Percentiles rank a stretch among this genome's conserved stretches.
phyloP scores from a whole-genome alignment of 352 stramenopile genomes.

The Phytophthora syringae region DNA sequence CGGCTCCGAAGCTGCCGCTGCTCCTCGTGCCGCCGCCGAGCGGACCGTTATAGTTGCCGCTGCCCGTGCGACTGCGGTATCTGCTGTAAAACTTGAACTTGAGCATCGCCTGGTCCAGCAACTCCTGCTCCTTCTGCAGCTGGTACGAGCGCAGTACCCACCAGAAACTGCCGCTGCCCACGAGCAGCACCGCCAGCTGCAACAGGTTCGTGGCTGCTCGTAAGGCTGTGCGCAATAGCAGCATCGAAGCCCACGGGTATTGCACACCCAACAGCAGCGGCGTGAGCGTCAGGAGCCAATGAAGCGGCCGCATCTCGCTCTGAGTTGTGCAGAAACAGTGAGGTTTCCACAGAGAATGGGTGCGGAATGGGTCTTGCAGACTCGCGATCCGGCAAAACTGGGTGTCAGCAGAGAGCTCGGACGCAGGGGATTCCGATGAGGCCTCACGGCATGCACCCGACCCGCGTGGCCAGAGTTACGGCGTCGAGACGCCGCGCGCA shows the following conservation, averaged over 20 bases:
- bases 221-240: slow-evolving; percentile 28
- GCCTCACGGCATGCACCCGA: slow-evolving; percentile 19
- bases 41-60: slow-evolving; percentile 10
- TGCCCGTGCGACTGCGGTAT: slow-evolving; percentile 47
- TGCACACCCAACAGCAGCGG: slow-evolving; percentile 36
- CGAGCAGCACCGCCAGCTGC: slow-evolving; percentile 53
- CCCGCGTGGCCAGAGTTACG: slow-evolving; percentile 17
- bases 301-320: slow-evolving; percentile 23
- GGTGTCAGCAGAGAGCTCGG: not conserved
- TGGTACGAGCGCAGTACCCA: slow-evolving; percentile 70
- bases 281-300: slow-evolving; percentile 21
- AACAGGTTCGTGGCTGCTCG: slow-evolving; percentile 40
- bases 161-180: slow-evolving; percentile 63
- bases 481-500: not conserved
- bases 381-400: not conserved
- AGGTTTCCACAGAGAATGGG: slow-evolving; percentile 6
- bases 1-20: slow-evolving; percentile 5
- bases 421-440: slow-evolving; percentile 4
- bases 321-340: slow-evolving; percentile 11
- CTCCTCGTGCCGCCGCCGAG: slow-evolving; percentile 2
- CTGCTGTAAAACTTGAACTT: slow-evolving; percentile 61
- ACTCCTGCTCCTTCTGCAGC: slow-evolving; percentile 65
- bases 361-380: slow-evolving; percentile 13
- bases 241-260: slow-evolving; percentile 26
- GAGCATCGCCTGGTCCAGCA: slow-evolving; percentile 54